phyloP scores from a whole-genome alignment of 345 rosid genomes.

The Isatis tinctoria region DNA sequence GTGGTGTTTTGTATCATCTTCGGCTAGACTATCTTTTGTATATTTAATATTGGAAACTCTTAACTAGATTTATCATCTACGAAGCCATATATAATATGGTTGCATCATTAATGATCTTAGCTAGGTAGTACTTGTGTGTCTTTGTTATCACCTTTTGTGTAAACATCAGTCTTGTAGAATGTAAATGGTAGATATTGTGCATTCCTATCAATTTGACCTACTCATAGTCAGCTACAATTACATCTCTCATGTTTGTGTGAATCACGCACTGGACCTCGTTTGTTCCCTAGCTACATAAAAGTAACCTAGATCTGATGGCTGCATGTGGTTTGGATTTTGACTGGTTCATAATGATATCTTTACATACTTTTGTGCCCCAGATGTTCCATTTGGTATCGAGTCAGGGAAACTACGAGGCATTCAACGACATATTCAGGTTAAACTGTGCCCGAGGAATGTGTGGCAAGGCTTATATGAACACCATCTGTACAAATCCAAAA shows the following conservation, averaged over 20 bases:
- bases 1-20: too few relatives aligned
- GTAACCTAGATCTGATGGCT: not conserved
- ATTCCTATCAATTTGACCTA: not conserved
- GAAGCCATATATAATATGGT: not conserved
- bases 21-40: too few relatives aligned
- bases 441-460: conserved; percentile 65
- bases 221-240: not conserved
- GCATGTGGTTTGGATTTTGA: not conserved
- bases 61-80: not conserved
- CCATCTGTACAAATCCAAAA: not conserved
- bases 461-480: not conserved
- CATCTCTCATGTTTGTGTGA: not conserved
- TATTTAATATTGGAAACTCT: not conserved
- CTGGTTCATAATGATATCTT: not conserved
- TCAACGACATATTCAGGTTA: conserved; percentile 92
- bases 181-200: not conserved
- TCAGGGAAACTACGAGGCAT: conserved; percentile 84
- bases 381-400: conserved; percentile 97
- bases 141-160: too few relatives aligned
- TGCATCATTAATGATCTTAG: not conserved
- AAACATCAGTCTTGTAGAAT: too few relatives aligned
- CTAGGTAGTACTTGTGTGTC: too few relatives aligned
- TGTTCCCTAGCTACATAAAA: not conserved
- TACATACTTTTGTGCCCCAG: conserved; percentile 36
- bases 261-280: not conserved